Base-by-base conservation (phyloP, 495 filamentous ascomycete genomes). In the Polyplosphaeria fusca region DNA sequence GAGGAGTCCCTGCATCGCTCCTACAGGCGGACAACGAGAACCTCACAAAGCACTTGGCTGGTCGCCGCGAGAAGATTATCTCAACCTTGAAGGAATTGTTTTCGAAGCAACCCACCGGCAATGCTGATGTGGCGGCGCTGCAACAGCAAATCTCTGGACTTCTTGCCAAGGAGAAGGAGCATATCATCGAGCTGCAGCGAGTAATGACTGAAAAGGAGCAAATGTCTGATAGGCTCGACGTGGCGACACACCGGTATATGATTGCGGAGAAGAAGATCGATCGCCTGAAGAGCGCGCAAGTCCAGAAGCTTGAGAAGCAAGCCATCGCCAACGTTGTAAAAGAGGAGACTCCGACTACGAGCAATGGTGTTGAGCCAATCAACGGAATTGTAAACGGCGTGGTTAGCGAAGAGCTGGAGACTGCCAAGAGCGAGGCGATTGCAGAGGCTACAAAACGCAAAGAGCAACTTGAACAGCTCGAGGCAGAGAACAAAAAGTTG, bases 221-320 rank as follows among this genome's bases (percentile, higher is more conserved):
- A 59, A 77, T 94, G 12, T 87, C 86, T 41, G 87, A 90, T 44
- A 85, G 89, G 46, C 76, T 96, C 11, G 89, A 95, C 58, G 82
- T 78, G 47, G 92, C 93, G 3, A 92, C 89, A 2, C 74, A 92
- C 32, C 85, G 93, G 49, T 96, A 94, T 61, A 88, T 96, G 80
- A 85, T 91, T 55, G 93, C 93, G 2, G 93, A 97, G 67, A 92
- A 92, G 73, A 89, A 88, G 69, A 77, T 96, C 14, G 93, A 98
- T 68, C 83, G 93, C 28, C 82, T 84, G 5, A 87, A 85, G 67
- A 96, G 92, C 65, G 72, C 85, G 44, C 88, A 91, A 41, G 88
- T 95, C n/a, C 85, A 87, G 50, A 96, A 95, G 66, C 73, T 97
- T 51, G 94, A 97, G 67, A 87, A 86, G 60, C 89, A 96, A 71